These are phyloP conservation scores for Yarrowia sp. DNA, from an alignment of 805 yeast genomes.

Conservation along the genomic window DNA sequence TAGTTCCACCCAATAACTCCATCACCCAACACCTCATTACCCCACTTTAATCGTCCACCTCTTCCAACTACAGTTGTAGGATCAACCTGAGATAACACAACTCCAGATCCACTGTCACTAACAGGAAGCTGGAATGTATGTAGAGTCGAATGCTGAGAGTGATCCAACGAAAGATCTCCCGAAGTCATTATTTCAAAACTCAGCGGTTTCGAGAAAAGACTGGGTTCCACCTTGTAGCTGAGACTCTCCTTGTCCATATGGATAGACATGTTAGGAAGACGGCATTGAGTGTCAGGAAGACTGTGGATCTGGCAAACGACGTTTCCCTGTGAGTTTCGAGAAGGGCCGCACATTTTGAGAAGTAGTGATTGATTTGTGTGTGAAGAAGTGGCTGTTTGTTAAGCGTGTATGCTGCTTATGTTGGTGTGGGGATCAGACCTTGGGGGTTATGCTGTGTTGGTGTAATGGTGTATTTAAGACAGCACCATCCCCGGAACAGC, in stretches of 20 bases:
- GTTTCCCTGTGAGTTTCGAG: slow-evolving; percentile 9
- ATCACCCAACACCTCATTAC: slow-evolving; percentile 17
- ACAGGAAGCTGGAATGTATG: background rate
- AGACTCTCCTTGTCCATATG: slow-evolving; percentile 17
- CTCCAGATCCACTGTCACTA: background rate
- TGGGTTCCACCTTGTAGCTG: slow-evolving; percentile 23
- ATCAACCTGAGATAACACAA: background rate
- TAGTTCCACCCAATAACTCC: slow-evolving; percentile 37
- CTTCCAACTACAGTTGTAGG: slow-evolving; percentile 24
- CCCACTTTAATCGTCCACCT: slow-evolving; percentile 24
- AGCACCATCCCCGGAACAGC: background rate
- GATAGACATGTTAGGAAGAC: slow-evolving; percentile 22
- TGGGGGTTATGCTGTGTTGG: slow-evolving; percentile 22
- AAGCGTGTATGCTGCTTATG: background rate
- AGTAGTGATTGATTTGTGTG: background rate
- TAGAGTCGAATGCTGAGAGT: background rate
- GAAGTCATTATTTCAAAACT: slow-evolving; percentile 32
- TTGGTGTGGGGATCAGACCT: background rate
- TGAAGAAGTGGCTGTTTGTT: too few species aligned
- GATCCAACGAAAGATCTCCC: slow-evolving; percentile 20
- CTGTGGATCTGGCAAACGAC: slow-evolving; percentile 21
- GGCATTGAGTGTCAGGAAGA: background rate
- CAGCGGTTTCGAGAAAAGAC: slow-evolving; percentile 20
- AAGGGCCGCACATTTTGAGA: slow-evolving; percentile 10
- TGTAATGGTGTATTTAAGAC: background rate